A percentile compares a stretch with the other conserved stretches of the same genome.
Evolutionary conservation across 345 rosid genomes (phyloP).

Genomic region (Salix exigua): DNA sequence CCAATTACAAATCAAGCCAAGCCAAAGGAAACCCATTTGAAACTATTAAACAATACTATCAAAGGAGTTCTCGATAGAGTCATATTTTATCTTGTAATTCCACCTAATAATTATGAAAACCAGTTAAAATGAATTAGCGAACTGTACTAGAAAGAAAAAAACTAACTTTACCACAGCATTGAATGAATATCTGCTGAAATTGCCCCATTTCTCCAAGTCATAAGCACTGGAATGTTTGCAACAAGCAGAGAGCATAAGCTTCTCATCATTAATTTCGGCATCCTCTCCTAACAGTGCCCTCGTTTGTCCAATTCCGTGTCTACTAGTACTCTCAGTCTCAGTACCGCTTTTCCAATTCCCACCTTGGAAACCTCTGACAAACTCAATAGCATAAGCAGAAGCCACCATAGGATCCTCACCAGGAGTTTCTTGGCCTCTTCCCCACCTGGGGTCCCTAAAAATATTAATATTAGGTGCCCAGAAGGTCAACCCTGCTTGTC

Average conservation of each 20-base stretch:
- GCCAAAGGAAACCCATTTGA: too few relatives aligned
- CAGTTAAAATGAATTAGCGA: neutral
- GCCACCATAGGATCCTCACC: slow-evolving; percentile 88
- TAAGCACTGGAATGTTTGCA: slow-evolving; percentile 91
- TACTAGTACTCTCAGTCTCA: slow-evolving; percentile 1
- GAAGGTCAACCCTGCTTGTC: slow-evolving; percentile 85
- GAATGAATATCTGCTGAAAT: slow-evolving; percentile 74
- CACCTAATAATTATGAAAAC: neutral
- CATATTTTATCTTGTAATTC: neutral
- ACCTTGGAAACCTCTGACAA: slow-evolving; percentile 73
- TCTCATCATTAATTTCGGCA: slow-evolving; percentile 29
- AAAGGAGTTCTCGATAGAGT: neutral
- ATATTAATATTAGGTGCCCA: slow-evolving; percentile 93
- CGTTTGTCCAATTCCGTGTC: slow-evolving; percentile 17
- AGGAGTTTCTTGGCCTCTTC: slow-evolving; percentile 94
- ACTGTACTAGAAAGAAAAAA: neutral
- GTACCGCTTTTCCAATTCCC: slow-evolving; percentile 22
- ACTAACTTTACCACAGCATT: slow-evolving; percentile 63
- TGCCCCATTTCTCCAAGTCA: slow-evolving; percentile 82
- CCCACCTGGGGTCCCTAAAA: slow-evolving; percentile 95
- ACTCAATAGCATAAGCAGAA: slow-evolving; percentile 68
- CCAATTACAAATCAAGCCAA: too few relatives aligned
- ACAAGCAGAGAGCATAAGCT: slow-evolving; percentile 86
- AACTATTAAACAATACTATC: neutral
- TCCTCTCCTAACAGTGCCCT: slow-evolving; percentile 27